These are phyloP conservation scores for Suillus paluster DNA, from an alignment of 768 basidiomycete species.

Conservation along the genomic window DNA sequence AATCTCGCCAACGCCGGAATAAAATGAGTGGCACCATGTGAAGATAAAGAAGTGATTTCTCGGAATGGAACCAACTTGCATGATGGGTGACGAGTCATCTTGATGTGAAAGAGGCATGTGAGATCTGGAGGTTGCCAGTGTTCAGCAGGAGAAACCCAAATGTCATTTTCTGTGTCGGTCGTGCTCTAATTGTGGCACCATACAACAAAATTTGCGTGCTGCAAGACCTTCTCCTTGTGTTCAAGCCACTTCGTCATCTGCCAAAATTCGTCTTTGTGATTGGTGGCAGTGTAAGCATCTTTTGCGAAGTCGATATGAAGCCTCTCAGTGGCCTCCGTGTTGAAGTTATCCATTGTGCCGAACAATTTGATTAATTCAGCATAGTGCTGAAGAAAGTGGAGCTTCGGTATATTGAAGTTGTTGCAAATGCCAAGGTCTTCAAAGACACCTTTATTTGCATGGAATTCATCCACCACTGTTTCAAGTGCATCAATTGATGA, in stretches of 20 bases:
- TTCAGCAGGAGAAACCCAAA: no score
- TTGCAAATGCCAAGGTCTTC: conserved; percentile 36
- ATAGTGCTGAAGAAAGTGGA: conserved; percentile 45
- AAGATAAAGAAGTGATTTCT: no score
- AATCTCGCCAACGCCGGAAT: conserved; percentile 31
- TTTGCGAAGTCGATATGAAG: conserved; percentile 44
- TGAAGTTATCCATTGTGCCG: conserved; percentile 45
- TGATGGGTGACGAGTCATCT: no score
- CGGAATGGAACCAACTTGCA: no score
- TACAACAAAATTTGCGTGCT: conserved; percentile 24
- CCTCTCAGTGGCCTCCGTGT: conserved; percentile 44
- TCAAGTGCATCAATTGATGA: conserved; percentile 33
- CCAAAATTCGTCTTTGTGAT: conserved; percentile 36
- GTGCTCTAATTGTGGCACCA: conserved; percentile 17
- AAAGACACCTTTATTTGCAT: conserved; percentile 41
- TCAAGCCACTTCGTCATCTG: conserved; percentile 47
- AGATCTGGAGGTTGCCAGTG: no score
- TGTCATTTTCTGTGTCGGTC: no score
- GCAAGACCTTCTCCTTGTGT: conserved; percentile 34
- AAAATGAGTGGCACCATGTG: conserved; percentile 36
- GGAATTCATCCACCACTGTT: conserved; percentile 35
- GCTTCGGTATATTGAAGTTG: conserved; percentile 46
- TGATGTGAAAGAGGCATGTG: no score
- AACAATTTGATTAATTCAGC: conserved; percentile 28
- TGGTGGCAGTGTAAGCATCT: conserved; percentile 41